Percentiles rank a stretch among this genome's conserved stretches.
Conservation (phyloP, 192 early-diverging fungal genomes). For the Coemansia sp. region DNA sequence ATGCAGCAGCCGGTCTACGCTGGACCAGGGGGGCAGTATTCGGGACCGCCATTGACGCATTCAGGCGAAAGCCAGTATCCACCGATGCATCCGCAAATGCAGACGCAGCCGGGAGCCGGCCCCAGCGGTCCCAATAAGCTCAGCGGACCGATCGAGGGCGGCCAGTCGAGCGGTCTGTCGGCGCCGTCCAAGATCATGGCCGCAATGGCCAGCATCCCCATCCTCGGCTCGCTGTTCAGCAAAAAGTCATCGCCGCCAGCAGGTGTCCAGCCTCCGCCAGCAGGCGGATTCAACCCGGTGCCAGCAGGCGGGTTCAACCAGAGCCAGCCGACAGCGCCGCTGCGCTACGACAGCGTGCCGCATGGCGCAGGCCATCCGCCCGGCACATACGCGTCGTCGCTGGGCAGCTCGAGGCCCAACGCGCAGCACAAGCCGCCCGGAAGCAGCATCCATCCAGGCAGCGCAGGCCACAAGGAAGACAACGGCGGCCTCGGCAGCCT, state of each 20-base stretch:
- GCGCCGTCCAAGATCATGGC: slow-evolving; percentile 37
- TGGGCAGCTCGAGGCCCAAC: not conserved
- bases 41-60: not conserved
- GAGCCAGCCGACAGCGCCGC: slow-evolving; percentile 6
- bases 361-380: not conserved
- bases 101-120: not conserved
- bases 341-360: slow-evolving; percentile 15
- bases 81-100: not conserved
- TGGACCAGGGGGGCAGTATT: not conserved
- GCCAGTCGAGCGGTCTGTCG: not conserved
- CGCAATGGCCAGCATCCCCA: slow-evolving; percentile 37
- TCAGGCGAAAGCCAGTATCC: slow-evolving; percentile 13
- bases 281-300: slow-evolving; percentile 7
- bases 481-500: not conserved
- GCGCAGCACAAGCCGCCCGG: slow-evolving; percentile 1
- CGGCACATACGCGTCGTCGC: not conserved
- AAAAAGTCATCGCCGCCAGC: slow-evolving; percentile 19
- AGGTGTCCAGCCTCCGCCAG: slow-evolving; percentile 3
- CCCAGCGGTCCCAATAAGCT: not conserved
- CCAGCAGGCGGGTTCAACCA: too few species aligned
- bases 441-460: not conserved
- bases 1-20: not conserved
- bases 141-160: not conserved
- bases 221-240: slow-evolving; percentile 39
- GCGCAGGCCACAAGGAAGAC: not conserved